phyloP scores from a whole-genome alignment of 495 filamentous ascomycete species.

The Aspergillus biplanus region DNA sequence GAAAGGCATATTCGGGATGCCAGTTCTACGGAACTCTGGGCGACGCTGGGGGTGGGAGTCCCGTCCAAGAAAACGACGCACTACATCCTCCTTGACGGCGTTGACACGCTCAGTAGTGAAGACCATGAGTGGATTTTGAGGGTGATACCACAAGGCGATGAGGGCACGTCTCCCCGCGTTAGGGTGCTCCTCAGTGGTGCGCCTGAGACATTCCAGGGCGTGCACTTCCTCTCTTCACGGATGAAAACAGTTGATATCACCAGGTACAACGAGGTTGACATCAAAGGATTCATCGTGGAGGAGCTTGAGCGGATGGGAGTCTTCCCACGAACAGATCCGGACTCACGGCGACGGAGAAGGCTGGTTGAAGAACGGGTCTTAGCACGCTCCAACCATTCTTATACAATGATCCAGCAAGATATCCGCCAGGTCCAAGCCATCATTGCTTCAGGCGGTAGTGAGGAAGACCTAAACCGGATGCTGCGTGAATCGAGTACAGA shows the following conservation, averaged over 20 bases:
- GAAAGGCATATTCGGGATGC: conserved; percentile 27
- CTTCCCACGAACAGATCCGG: conserved; percentile 16
- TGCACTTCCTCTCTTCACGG: not conserved
- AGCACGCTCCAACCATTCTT: conserved; percentile 17
- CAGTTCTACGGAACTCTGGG: conserved; percentile 28
- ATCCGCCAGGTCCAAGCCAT: conserved; percentile 24
- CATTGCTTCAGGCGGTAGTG: conserved; percentile 25
- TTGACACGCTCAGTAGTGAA: conserved; percentile 13
- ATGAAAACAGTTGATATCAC: conserved; percentile 13
- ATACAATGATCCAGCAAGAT: conserved; percentile 16
- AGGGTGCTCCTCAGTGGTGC: conserved; percentile 19
- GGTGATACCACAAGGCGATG: not conserved
- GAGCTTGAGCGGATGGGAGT: conserved; percentile 12
- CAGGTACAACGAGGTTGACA: conserved; percentile 11
- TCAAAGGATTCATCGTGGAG: conserved; percentile 17
- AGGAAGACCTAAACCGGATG: conserved; percentile 26
- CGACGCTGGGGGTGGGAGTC: conserved; percentile 22
- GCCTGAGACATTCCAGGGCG: not conserved
- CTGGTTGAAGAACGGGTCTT: conserved; percentile 14
- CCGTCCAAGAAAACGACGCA: conserved; percentile 24
- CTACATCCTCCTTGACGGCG: conserved; percentile 29
- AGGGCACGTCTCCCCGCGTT: not conserved
- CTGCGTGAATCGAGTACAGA: conserved; percentile 26
- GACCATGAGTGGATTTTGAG: conserved; percentile 8
- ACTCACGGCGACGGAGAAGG: conserved; percentile 16